phyloP scores from a whole-genome alignment of 306 rosid genomes.

The Luffa acutangula region DNA sequence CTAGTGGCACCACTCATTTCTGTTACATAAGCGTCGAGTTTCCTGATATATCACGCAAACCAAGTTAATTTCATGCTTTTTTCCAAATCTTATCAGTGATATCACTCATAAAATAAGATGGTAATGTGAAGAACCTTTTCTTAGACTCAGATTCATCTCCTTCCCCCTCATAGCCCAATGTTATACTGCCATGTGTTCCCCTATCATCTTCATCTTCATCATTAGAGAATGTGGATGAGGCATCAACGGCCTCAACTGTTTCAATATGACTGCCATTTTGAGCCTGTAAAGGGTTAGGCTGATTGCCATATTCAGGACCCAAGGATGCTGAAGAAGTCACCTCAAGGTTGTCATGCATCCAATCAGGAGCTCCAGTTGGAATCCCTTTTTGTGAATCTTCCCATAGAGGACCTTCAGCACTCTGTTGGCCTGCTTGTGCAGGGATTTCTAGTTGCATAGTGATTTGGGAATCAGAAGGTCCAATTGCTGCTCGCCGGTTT shows the following conservation, averaged over 20 bases:
- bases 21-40: slow-evolving; percentile 68
- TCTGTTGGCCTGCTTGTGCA: slow-evolving; percentile 49
- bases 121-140: slow-evolving; percentile 52
- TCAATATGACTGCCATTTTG: slow-evolving; percentile 57
- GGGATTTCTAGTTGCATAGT: slow-evolving; percentile 59
- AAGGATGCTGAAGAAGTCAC: slow-evolving; percentile 56
- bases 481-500: slow-evolving; percentile 58
- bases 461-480: slow-evolving; percentile 34
- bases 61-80: slow-evolving; percentile 7
- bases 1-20: slow-evolving; percentile 97
- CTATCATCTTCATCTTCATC: slow-evolving; percentile 78
- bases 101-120: slow-evolving; percentile 9
- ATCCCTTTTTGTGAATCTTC: slow-evolving; percentile 40
- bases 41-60: slow-evolving; percentile 42
- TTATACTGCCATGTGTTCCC: slow-evolving; percentile 83
- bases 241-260: slow-evolving; percentile 70
- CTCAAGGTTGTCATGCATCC: slow-evolving; percentile 72
- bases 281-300: slow-evolving; percentile 44
- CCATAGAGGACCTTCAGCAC: slow-evolving; percentile 49
- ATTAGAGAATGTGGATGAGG: slow-evolving; percentile 77
- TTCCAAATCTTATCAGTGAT: slow-evolving; percentile 8
- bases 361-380: slow-evolving; percentile 36
- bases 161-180: slow-evolving; percentile 75
- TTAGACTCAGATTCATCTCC: slow-evolving; percentile 93
- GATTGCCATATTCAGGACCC: slow-evolving; percentile 58